A percentile compares a stretch with the other conserved stretches of the same genome.
Conservation (phyloP, 768 basidiomycete genomes). For the Phlebiopsis flavidoalba region DNA sequence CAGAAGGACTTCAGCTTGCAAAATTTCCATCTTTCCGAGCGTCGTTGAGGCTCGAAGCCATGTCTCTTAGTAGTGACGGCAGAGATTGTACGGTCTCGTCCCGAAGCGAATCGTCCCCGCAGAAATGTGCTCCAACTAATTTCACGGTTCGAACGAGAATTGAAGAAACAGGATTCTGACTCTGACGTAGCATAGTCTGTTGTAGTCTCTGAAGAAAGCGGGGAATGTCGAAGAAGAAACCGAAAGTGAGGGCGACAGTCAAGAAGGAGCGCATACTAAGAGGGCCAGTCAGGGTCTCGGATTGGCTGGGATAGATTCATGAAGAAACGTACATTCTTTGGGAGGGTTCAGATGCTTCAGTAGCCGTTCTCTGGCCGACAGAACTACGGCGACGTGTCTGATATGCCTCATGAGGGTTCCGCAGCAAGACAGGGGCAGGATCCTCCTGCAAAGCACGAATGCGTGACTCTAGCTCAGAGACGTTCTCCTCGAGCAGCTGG, state of each 20-base stretch:
- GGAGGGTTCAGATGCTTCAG: not conserved
- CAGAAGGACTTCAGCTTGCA: constrained; percentile 47
- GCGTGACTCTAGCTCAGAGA: constrained; percentile 50
- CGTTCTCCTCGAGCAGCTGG: constrained; percentile 53
- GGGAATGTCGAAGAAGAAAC: constrained; percentile 54
- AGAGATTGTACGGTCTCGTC: constrained; percentile 38
- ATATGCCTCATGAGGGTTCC: constrained; percentile 20
- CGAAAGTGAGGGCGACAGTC: constrained; percentile 50
- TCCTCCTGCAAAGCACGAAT: constrained; percentile 23
- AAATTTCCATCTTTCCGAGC: constrained; percentile 29
- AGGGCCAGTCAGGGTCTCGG: constrained; percentile 22
- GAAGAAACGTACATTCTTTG: not conserved
- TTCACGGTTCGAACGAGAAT: constrained; percentile 41
- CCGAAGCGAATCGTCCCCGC: constrained; percentile 15
- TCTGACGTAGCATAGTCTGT: constrained; percentile 27
- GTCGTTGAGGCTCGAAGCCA: constrained; percentile 35
- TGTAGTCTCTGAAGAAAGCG: constrained; percentile 35
- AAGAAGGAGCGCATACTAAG: constrained; percentile 32
- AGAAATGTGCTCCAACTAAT: constrained; percentile 24
- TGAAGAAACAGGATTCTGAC: constrained; percentile 21
- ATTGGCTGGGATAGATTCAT: no score
- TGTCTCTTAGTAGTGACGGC: constrained; percentile 40
- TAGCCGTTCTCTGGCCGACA: not conserved
- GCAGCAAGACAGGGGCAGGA: constrained; percentile 15
- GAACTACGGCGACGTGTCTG: not conserved